Base-by-base conservation (phyloP, 108 stramenopile species). In the Cyclotella kingstonii region DNA sequence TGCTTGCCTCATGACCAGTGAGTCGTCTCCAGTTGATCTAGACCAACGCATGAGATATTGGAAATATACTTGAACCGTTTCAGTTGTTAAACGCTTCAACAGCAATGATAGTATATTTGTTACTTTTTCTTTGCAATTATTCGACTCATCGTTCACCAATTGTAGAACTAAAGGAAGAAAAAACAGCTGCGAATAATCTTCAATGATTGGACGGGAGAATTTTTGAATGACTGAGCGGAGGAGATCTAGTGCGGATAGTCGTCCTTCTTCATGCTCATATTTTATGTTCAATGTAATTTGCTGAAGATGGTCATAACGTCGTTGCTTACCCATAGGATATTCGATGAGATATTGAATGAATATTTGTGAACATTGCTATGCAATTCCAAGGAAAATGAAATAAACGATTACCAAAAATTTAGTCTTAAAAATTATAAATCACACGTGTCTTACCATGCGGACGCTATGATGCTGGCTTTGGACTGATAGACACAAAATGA, bases 211-310 rank as follows among this genome's bases (percentile, higher is more conserved):
- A 4, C 66, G 43, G 11, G 93, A 91, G 6, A 96, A 63, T 52
- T 81, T 83, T 44, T 86, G 76, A 39, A 93, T 65, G 17, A 91
- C 55, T 2, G 74, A 35, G 3, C 49, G 43, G 11, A 94, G 52
- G 14, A 90, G 59, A 21, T 69, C 60, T 42, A 94, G 73, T 21
- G 85, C 96, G 12, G 91, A 84, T 30, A 85, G 50, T 57, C 93
- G 58, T 7, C 96, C 96, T 29, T 94, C 96, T 52, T 89, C 84
- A 60, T 84, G 87, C 60, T 93, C 90, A 61, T 94, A 96, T 28
- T 85, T 85, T 12, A 90, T 70, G 68, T 96, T 96, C 2, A 88
- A 64, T 17, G 95, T 60, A 23, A 92, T 65, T 55, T 93, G 88
- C 42, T 83, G 82, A 46, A 96, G 58, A 41, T 91, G 86, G 27